phyloP scores from a whole-genome alignment of 306 rosid genomes.

The Ziziphus jujuba region DNA sequence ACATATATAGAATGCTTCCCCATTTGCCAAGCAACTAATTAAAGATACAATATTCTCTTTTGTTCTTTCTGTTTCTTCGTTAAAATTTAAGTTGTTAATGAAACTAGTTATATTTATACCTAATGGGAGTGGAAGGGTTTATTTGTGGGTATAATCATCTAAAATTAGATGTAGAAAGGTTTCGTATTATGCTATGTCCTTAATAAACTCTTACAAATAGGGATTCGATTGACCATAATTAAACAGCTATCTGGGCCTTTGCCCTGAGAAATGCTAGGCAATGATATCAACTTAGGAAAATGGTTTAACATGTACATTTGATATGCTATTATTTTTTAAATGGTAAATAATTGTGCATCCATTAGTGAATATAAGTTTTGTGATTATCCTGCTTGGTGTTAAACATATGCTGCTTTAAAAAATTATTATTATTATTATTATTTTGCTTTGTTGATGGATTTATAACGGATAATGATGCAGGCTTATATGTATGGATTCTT shows the following conservation, averaged over 20 bases:
- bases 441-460: conserved; percentile 14
- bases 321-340: background rate
- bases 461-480: conserved; percentile 46
- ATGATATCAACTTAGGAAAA: background rate
- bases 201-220: background rate
- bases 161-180: background rate
- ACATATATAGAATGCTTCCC: background rate
- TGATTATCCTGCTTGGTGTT: background rate
- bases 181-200: no score
- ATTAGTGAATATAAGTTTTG: background rate
- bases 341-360: background rate
- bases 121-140: background rate
- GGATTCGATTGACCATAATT: conserved; percentile 1
- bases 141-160: background rate
- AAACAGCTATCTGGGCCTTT: background rate
- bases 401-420: background rate
- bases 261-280: background rate
- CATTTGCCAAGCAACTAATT: no score
- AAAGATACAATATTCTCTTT: background rate
- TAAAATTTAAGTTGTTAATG: background rate
- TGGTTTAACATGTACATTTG: background rate
- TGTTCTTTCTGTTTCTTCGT: background rate
- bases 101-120: background rate
- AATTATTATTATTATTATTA: no score
- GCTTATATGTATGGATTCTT: conserved; percentile 99